Evolutionary conservation across 2,329 filamentous ascomycete species (phyloP), one percentile per base, ranked within the genome.

Genomic region (Penicillium janthinellum): DNA sequence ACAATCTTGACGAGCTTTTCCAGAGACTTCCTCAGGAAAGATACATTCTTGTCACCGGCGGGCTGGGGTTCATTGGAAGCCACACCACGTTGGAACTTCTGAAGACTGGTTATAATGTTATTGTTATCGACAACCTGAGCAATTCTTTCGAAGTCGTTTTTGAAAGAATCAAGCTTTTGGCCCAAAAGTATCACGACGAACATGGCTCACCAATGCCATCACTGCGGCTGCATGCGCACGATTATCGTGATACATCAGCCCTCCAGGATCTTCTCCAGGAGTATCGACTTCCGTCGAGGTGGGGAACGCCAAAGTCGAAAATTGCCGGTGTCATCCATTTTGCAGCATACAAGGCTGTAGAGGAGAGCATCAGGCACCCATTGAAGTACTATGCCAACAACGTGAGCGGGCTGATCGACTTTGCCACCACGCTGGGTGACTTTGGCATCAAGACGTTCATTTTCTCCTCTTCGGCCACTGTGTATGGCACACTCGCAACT

Each of bases 241-340:
- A 83, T 62, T 84, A 82, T 64, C 77, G 79, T 42, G 73, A 78
- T 61, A 78, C 74, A 35, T 69, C 71, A 20, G 67, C 75, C 39
- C 78, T 84, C 68, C 72, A 72, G 49, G 64, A 71, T 10, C 68
- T 83, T 25, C 73, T 84, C 48, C 70, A 79, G 17, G 74, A 75
- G 56, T 81, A 83, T 65, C 72, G 66, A 38, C 51, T 71, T 62
- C 54, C 69, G 41, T 70, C 72, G 45, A 58, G 71, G 56, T 73
- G 74, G 73, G 68, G 71, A 25, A 63, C 70, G 14, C 70, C 77
- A 17, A 72, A 73, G 54, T 86, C 84, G 2, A 79, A 76, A 34
- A 87, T 89, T 61, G 76, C 78, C 0, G 86, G 86, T 0, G 86
- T 89, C n/a, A 88, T 90, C 58, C 87, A 90, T 68, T 89, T 89